Evolutionary conservation across 2,329 filamentous ascomycete genomes (phyloP).

Genomic region (Fusarium circinatum): DNA sequence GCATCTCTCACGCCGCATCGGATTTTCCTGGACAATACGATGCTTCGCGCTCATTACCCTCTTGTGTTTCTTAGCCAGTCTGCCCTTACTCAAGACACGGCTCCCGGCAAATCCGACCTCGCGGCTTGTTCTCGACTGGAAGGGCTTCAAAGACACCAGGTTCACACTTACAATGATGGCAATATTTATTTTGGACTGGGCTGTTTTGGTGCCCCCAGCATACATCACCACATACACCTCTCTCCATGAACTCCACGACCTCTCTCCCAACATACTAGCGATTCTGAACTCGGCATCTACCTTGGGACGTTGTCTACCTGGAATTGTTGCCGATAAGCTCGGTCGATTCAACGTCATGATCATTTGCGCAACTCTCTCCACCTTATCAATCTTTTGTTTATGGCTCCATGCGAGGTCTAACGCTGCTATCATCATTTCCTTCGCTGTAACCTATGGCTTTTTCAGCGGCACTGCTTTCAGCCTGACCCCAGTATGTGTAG

Average conservation of each 20-base stretch:
- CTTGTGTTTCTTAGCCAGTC: background rate
- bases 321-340: background rate
- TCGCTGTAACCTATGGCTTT: background rate
- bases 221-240: background rate
- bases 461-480: background rate
- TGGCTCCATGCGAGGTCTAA: background rate
- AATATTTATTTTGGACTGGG: background rate
- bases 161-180: background rate
- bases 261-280: background rate
- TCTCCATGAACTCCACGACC: accelerated
- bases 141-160: background rate
- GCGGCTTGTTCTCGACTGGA: background rate
- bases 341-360: background rate
- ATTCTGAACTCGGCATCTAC: background rate
- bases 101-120: background rate
- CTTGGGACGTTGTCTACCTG: background rate
- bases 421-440: background rate
- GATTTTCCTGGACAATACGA: background rate
- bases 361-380: background rate
- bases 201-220: background rate
- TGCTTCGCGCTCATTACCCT: background rate
- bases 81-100: background rate
- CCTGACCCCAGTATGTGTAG: background rate
- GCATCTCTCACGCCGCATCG: background rate
- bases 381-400: background rate